phyloP scores from a whole-genome alignment of 352 stramenopile species.

The Globisporangium irregulare region DNA sequence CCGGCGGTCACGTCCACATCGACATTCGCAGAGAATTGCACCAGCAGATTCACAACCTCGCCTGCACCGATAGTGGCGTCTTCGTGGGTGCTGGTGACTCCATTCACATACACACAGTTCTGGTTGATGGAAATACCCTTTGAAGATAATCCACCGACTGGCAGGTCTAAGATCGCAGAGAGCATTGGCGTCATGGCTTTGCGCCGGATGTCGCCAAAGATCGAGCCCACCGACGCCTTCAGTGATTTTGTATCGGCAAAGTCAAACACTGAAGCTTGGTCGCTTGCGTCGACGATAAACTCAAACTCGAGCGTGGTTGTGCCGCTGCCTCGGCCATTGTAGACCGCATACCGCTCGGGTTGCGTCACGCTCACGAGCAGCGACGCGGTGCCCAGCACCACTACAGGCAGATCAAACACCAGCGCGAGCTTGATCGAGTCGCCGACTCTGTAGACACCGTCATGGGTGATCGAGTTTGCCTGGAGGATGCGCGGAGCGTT shows the following conservation, averaged over 20 bases:
- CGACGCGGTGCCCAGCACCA: conserved; percentile 30
- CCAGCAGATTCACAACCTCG: conserved; percentile 55
- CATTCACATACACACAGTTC: conserved; percentile 27
- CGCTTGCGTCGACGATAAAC: conserved; percentile 32
- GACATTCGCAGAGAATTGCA: conserved; percentile 47
- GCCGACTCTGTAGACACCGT: conserved; percentile 54
- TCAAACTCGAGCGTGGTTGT: conserved; percentile 48
- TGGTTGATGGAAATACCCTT: conserved; percentile 65
- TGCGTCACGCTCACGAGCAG: conserved; percentile 29
- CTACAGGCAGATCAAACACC: conserved; percentile 52
- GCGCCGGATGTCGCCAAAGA: conserved; percentile 48
- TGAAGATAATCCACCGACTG: conserved; percentile 31
- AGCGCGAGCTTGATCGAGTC: conserved; percentile 47
- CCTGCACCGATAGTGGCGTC: conserved; percentile 49
- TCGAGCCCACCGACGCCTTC: conserved; percentile 35
- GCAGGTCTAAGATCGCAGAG: conserved; percentile 39
- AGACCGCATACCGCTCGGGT: conserved; percentile 41
- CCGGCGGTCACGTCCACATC: conserved; percentile 35
- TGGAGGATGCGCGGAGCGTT: conserved; percentile 37
- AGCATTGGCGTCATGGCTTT: conserved; percentile 33
- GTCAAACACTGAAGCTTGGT: conserved; percentile 46
- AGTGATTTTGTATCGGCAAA: conserved; percentile 32
- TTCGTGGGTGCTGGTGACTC: conserved; percentile 45
- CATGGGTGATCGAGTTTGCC: conserved; percentile 44
- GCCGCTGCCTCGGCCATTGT: conserved; percentile 37